Base-by-base conservation (phyloP, 1,284 basidiomycete genomes). In the Melampsora americana region DNA sequence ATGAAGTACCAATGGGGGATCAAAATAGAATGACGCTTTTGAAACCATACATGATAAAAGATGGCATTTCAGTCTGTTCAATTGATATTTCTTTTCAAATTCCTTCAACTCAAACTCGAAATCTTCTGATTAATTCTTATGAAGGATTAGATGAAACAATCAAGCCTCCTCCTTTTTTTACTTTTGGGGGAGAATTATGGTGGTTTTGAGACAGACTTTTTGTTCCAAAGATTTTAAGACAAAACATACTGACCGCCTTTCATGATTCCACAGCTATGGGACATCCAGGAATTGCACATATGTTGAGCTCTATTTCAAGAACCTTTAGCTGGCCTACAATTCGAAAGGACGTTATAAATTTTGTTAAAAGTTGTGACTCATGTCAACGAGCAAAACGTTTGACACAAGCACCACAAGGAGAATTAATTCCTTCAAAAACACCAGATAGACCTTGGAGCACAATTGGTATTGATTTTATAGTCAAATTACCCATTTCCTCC, bases 341-440 rank as follows among this genome's bases (percentile, higher is more conserved):
- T 20, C 23, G 32, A 16, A n/a, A 59, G 30, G 44, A 35, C 3
- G 30, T 73, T n/a, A n/a, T n/a, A n/a, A n/a, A n/a, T n/a, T n/a
- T n/a, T n/a, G n/a, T n/a, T n/a, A n/a, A n/a, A n/a, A 1, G 39
- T 48, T 86, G 85, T 71, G 79, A 80, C 11, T 76, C 77, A 0
- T 86, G 85, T 73, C 62, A 77, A 5, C 78, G 80, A 6, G 79
- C 77, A 60, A 85, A 86, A 69, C 26, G 69, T 7, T 46, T 18
- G 23, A 28, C 26, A 66, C 30, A 39, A 5, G 3, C 9, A 11
- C 11, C 26, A 48, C 16, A 50, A 42, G 62, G 62, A 6, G 5
- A 16, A 2, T 28, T 73, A 26, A 56, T 30, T 35, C 32, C 61
- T 26, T 39, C 66, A 20, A 20, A 20, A 9, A 26, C 28, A 1